Conservation (phyloP, 495 filamentous ascomycete species). For the Lindgomyces ingoldianus region DNA sequence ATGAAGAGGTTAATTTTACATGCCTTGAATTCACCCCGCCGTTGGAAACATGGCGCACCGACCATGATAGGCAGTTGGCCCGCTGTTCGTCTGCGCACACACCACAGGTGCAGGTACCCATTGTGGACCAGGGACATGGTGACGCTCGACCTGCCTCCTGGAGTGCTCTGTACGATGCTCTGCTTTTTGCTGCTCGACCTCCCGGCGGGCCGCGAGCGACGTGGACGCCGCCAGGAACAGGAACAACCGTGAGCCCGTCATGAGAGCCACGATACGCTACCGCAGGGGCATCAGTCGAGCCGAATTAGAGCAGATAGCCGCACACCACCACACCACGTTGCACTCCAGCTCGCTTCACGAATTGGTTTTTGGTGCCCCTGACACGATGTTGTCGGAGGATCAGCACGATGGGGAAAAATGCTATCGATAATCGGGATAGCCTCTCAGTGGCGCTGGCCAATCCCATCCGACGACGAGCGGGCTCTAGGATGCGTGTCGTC, state of each 20-base stretch:
- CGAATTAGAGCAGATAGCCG: slow-evolving; percentile 16
- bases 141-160: background rate
- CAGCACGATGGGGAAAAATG: slow-evolving; percentile 9
- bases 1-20: slow-evolving; percentile 33
- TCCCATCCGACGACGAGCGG: background rate
- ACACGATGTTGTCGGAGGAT: slow-evolving; percentile 13
- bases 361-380: slow-evolving; percentile 16
- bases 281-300: slow-evolving; percentile 4
- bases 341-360: background rate
- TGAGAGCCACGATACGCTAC: background rate
- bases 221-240: background rate
- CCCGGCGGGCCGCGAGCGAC: background rate
- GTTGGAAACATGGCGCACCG: slow-evolving; percentile 28
- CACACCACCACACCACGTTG: slow-evolving; percentile 2
- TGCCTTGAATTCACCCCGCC: slow-evolving; percentile 21
- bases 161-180: background rate
- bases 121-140: slow-evolving; percentile 6
- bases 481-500: slow-evolving; percentile 23
- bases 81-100: slow-evolving; percentile 24
- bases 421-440: slow-evolving; percentile 14
- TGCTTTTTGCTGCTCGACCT: background rate
- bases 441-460: slow-evolving; percentile 18
- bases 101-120: background rate
- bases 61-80: slow-evolving; percentile 34
- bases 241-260: background rate